phyloP scores from a whole-genome alignment of 1,139 yeast genomes.

The Scheffersomyces stambukii region DNA sequence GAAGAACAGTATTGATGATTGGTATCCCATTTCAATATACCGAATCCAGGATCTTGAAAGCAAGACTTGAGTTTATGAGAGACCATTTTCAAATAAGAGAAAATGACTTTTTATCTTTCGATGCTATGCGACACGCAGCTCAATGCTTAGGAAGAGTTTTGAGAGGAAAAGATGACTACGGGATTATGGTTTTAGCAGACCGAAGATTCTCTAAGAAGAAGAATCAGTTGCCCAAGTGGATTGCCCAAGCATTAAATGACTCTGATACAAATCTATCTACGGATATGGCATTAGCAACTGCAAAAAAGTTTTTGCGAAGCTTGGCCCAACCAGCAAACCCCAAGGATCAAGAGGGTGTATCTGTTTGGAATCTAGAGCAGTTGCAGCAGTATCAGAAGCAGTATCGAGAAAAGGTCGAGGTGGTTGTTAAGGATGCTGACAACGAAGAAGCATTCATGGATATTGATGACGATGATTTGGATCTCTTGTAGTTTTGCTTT shows the following conservation, averaged over 20 bases:
- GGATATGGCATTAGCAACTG: slow-evolving; percentile 95
- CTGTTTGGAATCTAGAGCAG: slow-evolving; percentile 86
- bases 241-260: slow-evolving; percentile 85
- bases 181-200: slow-evolving; percentile 97
- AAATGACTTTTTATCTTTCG: slow-evolving; percentile 92
- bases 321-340: slow-evolving; percentile 94
- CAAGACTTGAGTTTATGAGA: slow-evolving; percentile 86
- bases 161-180: slow-evolving; percentile 97
- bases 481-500: slow-evolving; percentile 30
- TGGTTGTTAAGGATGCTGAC: slow-evolving; percentile 15
- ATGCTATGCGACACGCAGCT: slow-evolving; percentile 99
- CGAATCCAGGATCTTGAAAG: slow-evolving; percentile 91
- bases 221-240: slow-evolving; percentile 93
- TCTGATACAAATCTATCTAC: slow-evolving; percentile 91
- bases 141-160: slow-evolving; percentile 96
- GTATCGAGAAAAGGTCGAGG: slow-evolving; percentile 25
- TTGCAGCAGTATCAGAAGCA: slow-evolving; percentile 58
- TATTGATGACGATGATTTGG: slow-evolving; percentile 45
- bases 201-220: slow-evolving; percentile 85
- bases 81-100: slow-evolving; percentile 91
- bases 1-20: slow-evolving; percentile 95
- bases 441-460: slow-evolving; percentile 41
- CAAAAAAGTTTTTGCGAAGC: slow-evolving; percentile 85
- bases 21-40: slow-evolving; percentile 99
- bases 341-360: slow-evolving; percentile 89